phyloP scores from a whole-genome alignment of 2,329 filamentous ascomycete genomes.

The Microdochium bolleyi region DNA sequence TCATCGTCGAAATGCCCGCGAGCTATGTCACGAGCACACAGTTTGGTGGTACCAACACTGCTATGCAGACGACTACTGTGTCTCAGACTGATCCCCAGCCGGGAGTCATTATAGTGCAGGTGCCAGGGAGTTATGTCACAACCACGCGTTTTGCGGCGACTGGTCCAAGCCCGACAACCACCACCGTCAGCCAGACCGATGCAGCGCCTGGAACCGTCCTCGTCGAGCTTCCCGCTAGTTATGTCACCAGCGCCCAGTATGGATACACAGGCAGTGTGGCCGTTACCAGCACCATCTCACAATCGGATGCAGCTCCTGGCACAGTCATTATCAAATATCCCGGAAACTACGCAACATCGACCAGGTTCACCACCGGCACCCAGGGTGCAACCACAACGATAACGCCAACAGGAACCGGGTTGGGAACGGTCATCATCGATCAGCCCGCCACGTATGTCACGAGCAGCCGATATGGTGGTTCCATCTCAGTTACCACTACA shows the following conservation, averaged over 20 bases:
- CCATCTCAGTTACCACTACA: background rate
- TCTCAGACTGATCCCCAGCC: background rate
- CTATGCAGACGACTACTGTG: background rate
- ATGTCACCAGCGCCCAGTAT: background rate
- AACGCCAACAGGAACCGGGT: background rate
- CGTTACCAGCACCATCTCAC: conserved; percentile 1
- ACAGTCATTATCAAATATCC: conserved; percentile 4
- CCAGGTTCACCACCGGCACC: conserved; percentile 1
- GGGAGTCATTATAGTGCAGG: background rate
- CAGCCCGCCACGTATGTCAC: background rate
- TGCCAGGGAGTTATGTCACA: background rate
- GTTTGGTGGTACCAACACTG: background rate
- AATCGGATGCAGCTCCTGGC: conserved; percentile 2
- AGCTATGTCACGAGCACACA: background rate
- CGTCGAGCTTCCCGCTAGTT: background rate
- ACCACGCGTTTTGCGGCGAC: background rate
- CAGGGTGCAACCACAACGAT: background rate
- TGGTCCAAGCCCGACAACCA: background rate
- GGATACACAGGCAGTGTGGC: background rate
- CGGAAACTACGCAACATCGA: conserved; percentile 5
- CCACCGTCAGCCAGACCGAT: background rate
- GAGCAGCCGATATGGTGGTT: background rate
- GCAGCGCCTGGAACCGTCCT: background rate
- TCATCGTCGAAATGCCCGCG: background rate
- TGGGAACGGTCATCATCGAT: background rate